Base-by-base conservation (phyloP, 2,329 filamentous ascomycete species). In the Penicillium sp. region DNA sequence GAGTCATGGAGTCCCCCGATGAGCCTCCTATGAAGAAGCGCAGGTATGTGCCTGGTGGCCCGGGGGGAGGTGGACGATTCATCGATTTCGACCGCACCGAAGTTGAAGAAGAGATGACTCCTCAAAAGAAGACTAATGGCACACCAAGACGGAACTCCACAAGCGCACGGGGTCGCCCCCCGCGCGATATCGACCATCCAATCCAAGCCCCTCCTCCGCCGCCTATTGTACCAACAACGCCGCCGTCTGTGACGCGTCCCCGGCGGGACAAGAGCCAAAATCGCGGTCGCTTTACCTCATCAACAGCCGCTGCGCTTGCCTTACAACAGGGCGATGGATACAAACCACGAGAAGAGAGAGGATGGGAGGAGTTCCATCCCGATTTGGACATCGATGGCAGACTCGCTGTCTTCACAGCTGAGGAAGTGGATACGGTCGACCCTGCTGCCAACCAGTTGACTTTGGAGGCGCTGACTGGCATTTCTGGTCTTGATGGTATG, bases 301-400 rank as follows among this genome's bases (percentile, higher is more conserved):
- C 85, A 27, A 77, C 88, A n/a, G 91, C 93, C 12, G 92, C 92
- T 26, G 90, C 92, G 23, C 90, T 92, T 49, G 92, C 91, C 6
- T 89, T 94, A 56, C 90, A 91, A 64, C 92, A 96, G 70, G 92
- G 87, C 67, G 94, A 97, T 78, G 92, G 93, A 49, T 97, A 97
- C 76, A 99, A 99, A 73, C 94, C 94, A 29, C 84, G 94, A 68
- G 94, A 99, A 76, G 94, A 99, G 77, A 87, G 93, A 59, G 90
- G 91, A 50, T 99, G 93, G 92, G 92, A 97, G 69, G 94, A 99
- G 72, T 97, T 97, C 62, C 94, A 99, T 73, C 92, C 91, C 0
- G 90, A 97, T 67, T 84, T 99, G 50, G 92, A 97, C 76, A 92
- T 97, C 47, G 91, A 96, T 54, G 83, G 83, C 12, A 85, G 84